Conservation (phyloP, 257 asterid species). For the Solanum pinnatisectum region DNA sequence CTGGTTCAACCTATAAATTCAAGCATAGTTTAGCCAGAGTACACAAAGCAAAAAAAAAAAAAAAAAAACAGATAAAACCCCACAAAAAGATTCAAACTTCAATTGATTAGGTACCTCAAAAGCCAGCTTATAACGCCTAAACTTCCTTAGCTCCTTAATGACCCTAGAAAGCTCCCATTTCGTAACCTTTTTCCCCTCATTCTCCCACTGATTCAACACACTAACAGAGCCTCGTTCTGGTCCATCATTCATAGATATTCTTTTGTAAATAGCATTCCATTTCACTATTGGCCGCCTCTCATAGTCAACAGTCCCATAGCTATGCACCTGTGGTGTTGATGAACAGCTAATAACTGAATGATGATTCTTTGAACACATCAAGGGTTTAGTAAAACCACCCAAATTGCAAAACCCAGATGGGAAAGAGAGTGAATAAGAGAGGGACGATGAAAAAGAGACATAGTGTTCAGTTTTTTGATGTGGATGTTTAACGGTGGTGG, state of each 20-base stretch:
- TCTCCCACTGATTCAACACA: constrained; percentile 70
- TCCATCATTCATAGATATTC: constrained; percentile 38
- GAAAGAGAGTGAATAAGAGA: constrained; percentile 32
- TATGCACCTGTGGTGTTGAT: constrained; percentile 42
- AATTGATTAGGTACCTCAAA: constrained; percentile 48
- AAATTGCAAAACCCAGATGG: constrained; percentile 38
- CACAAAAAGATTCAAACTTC: background rate
- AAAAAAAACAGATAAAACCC: background rate
- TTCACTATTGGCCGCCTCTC: constrained; percentile 48
- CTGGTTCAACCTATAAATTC: background rate
- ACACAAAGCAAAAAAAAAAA: background rate
- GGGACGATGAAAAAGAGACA: constrained; percentile 10
- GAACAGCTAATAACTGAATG: constrained; percentile 31
- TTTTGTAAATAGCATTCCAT: constrained; percentile 61
- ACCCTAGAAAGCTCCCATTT: constrained; percentile 73
- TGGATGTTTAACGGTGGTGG: constrained; percentile 24
- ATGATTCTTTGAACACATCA: constrained; percentile 18
- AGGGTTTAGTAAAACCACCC: constrained; percentile 9
- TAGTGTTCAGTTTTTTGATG: constrained; percentile 9
- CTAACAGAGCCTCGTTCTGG: constrained; percentile 39
- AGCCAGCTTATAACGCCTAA: constrained; percentile 57
- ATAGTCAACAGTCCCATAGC: constrained; percentile 50
- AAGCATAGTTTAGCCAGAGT: background rate
- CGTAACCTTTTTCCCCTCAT: constrained; percentile 44
- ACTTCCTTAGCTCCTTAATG: constrained; percentile 82